Evolutionary conservation across 129 eudicot genomes (phyloP), one percentile per base, ranked within the genome.

Genomic region (Logfia minima): DNA sequence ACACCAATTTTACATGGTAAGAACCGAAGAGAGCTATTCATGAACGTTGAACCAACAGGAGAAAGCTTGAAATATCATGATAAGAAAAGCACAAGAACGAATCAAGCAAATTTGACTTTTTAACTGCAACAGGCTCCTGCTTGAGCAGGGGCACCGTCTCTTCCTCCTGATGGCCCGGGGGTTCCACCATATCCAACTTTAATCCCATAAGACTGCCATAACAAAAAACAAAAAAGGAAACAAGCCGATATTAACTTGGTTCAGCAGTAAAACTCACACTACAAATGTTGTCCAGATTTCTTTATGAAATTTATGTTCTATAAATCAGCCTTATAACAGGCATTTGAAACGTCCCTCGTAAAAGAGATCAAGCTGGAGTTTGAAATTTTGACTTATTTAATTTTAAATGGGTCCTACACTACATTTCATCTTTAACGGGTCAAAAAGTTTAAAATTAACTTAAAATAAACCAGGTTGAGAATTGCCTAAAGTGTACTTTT

Each of bases 191-290:
- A 87, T 63, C 98, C 98, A 41, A 93, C 88, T 81, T 88, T 93
- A 71, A 93, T 93, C 41, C 98, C 96, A 59, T 85, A 84, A 11
- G 98, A 88, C 98, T 93, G 96, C 52, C 85, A 85, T 52, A 18
- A 72, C 31, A 37, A 52, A 18, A 58, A 45, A 24, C 6, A 2
- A 26, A 65, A 29, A 34, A 3, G 55, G 4, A 24, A 67, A 37
- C 23, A 1, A 23, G 61, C 8, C 8, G 13, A 39, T 75, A 60
- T 75, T 65, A 65, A 65, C 24, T 52, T 14, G 29, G 64, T 68
- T 68, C 31, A 39, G 21, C 28, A 17, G 11, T n/a, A 10, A 37
- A 41, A 37, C 29, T 37, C 22, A 10, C 43, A 2, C 37, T 13
- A 63, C 32, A 11, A 11, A 63, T 63, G 68, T 11, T 48, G 39